phyloP scores from a whole-genome alignment of 1,284 basidiomycete genomes.

The Afroboletus lepidellus region DNA sequence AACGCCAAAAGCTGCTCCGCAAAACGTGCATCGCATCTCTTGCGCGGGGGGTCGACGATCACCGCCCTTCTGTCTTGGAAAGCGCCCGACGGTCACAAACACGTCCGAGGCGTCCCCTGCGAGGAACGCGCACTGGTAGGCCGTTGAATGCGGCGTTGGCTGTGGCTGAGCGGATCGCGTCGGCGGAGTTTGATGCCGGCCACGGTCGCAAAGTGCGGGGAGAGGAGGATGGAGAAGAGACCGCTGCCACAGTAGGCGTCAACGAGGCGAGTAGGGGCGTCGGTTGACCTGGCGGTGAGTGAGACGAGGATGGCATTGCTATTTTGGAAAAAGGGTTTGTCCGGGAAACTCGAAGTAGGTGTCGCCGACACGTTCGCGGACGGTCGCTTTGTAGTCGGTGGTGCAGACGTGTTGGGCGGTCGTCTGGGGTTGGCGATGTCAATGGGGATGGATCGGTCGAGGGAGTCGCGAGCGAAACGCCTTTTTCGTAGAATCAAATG shows the following conservation, averaged over 20 bases:
- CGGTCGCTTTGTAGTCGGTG: constrained; percentile 77
- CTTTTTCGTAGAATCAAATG: constrained; percentile 80
- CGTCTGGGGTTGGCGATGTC: constrained; percentile 16
- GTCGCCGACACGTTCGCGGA: constrained; percentile 83
- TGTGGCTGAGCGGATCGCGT: constrained; percentile 80
- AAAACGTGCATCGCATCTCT: constrained; percentile 85
- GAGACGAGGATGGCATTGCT: constrained; percentile 90
- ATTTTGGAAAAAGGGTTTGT: constrained; percentile 95
- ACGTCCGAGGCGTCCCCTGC: constrained; percentile 70
- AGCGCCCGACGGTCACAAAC: constrained; percentile 62
- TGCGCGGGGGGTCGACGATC: constrained; percentile 91
- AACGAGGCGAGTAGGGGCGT: constrained; percentile 74
- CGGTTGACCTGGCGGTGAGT: constrained; percentile 37
- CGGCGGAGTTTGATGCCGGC: constrained; percentile 86
- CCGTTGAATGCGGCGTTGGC: constrained; percentile 79
- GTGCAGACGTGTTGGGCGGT: constrained; percentile 71
- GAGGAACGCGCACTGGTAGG: constrained; percentile 51
- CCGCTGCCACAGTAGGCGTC: constrained; percentile 93
- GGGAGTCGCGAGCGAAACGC: constrained; percentile 93
- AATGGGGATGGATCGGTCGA: constrained; percentile 37
- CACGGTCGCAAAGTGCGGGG: constrained; percentile 73
- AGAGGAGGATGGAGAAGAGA: constrained; percentile 88
- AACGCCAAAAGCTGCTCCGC: constrained; percentile 78
- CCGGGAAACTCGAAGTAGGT: constrained; percentile 87
- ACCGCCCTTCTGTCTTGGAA: constrained; percentile 67